These are phyloP conservation scores for Gentiana dahurica DNA, from an alignment of 257 asterid species.

Conservation along the genomic window DNA sequence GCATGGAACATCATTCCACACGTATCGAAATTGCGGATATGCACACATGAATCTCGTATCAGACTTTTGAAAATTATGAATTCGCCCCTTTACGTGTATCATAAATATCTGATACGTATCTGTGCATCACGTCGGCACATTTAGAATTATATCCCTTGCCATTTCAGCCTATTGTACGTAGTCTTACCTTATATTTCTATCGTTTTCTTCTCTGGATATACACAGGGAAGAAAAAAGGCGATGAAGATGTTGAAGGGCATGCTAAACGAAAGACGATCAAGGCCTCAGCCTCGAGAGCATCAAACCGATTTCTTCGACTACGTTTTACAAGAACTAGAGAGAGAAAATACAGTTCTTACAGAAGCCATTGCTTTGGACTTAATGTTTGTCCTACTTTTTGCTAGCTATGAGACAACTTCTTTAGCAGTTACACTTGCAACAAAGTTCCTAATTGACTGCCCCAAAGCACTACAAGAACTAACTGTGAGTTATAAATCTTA, in stretches of 20 bases:
- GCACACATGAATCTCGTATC: too few relatives aligned
- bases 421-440: constrained; percentile 64
- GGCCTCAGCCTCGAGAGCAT: constrained; percentile 51
- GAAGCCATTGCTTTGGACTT: constrained; percentile 81
- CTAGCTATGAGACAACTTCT: constrained; percentile 90
- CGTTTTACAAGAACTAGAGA: constrained; percentile 57
- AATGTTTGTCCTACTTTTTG: constrained; percentile 90
- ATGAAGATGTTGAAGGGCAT: constrained; percentile 62
- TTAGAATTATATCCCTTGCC: not conserved
- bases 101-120: too few relatives aligned
- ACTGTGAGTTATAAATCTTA: constrained; percentile 29
- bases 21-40: too few relatives aligned
- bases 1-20: too few relatives aligned
- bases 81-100: too few relatives aligned
- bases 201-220: constrained; percentile 2
- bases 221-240: constrained; percentile 84
- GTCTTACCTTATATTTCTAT: not conserved
- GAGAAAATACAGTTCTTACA: constrained; percentile 58
- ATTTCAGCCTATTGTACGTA: not conserved
- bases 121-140: too few relatives aligned
- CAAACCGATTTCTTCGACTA: constrained; percentile 77
- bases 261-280: constrained; percentile 69
- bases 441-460: constrained; percentile 52
- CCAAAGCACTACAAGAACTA: constrained; percentile 42
- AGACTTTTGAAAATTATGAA: too few relatives aligned